Conservation (phyloP, 2,329 filamentous ascomycete species). For the Claviceps cyperi region DNA sequence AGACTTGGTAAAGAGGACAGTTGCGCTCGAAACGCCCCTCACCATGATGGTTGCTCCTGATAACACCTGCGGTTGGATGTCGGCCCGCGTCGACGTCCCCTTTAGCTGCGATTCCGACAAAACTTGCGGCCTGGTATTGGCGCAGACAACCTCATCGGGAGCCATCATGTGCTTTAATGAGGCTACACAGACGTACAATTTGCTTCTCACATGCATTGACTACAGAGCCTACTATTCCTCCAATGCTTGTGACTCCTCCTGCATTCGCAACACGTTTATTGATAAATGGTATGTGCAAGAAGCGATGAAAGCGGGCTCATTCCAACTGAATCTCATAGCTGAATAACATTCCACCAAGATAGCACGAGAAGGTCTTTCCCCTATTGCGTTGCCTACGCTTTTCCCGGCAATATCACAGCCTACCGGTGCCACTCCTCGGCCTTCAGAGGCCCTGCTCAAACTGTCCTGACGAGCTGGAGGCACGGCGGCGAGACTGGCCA, state of each 20-base stretch:
- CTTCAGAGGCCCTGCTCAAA: conserved; percentile 12
- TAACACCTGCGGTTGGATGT: conserved; percentile 36
- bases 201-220: conserved; percentile 25
- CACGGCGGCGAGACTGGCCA: conserved; percentile 16
- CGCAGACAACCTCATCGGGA: conserved; percentile 16
- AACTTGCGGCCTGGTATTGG: conserved; percentile 27
- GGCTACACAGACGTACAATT: conserved; percentile 14
- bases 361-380: conserved; percentile 22
- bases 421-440: conserved; percentile 26
- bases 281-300: conserved; percentile 28
- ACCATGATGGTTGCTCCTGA: conserved; percentile 27
- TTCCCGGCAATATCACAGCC: conserved; percentile 24
- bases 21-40: conserved; percentile 7
- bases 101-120: conserved; percentile 23
- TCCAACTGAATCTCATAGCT: not conserved
- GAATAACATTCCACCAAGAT: not conserved
- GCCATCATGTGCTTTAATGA: conserved; percentile 27
- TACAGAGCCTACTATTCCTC: conserved; percentile 18
- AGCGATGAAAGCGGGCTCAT: not conserved
- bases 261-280: conserved; percentile 24
- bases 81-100: conserved; percentile 22
- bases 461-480: conserved; percentile 25
- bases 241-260: conserved; percentile 26
- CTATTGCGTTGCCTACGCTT: conserved; percentile 32
- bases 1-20: not conserved